Evolutionary conservation across 2,329 filamentous ascomycete genomes (phyloP).

Genomic region (Botrytis fabae): DNA sequence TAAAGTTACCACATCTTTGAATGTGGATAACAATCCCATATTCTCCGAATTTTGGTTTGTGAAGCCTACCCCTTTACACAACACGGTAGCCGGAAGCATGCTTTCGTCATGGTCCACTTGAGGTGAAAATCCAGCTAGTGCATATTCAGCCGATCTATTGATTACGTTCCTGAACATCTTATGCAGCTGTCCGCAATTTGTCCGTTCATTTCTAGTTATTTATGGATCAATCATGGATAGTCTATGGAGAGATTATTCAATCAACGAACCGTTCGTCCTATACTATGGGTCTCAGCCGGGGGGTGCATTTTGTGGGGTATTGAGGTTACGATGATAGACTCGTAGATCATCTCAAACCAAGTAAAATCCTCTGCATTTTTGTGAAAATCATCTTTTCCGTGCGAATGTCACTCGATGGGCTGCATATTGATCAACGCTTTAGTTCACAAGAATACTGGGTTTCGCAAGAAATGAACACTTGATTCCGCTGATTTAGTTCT

Average conservation of each 20-base stretch:
- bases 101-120: slow-evolving; percentile 8
- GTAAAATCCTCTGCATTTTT: background rate
- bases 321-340: background rate
- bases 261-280: background rate
- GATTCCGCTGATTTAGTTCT: background rate
- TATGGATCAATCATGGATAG: background rate
- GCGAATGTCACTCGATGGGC: slow-evolving; percentile 1
- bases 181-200: background rate
- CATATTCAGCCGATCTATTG: background rate
- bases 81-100: background rate
- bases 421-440: background rate
- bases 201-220: background rate
- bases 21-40: background rate
- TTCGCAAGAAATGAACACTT: background rate
- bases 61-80: background rate
- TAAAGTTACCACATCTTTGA: background rate
- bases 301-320: background rate
- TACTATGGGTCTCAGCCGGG: background rate
- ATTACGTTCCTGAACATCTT: slow-evolving; percentile 22
- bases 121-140: background rate
- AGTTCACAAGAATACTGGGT: background rate
- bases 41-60: background rate
- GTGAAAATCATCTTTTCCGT: background rate
- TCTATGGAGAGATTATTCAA: background rate
- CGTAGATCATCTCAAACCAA: background rate